Base-by-base conservation (phyloP, 75 land plant species). In the Cupressus sempervirens region DNA sequence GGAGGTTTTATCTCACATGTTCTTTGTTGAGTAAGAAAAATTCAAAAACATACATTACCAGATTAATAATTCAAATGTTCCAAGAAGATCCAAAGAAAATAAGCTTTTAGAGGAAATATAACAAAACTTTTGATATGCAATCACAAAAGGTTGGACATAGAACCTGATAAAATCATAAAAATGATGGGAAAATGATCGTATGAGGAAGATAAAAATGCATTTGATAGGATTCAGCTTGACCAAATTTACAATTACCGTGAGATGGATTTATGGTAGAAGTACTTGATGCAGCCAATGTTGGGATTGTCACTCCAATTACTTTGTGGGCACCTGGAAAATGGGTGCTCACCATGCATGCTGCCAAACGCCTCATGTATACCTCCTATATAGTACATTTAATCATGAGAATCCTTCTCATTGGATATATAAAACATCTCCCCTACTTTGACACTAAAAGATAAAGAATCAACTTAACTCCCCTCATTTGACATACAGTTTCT, bases 281-380 rank as follows among this genome's bases (percentile, higher is more conserved):
- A 9, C 26, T 76, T 76, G 76, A 5, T 74, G 79, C 4, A 76
- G 79, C 18, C 79, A 76, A 15, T 38, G 79, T 41, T 20, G 79
- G 79, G 20, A 76, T 76, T 76, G 79, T 40, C 23, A 5, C 45
- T 1, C 79, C 43, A 76, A 18, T 16, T 38, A 76, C 45, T 76
- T 76, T 76, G 79, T 40, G 40, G 79, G 23, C 18, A 76, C 16
- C 40, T 76, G 79, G 43, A 36, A 84, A 26, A 68, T 26, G 72
- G 43, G 70, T 40, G 4, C 38, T 23, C 43, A 58, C 73, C 77
- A 85, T 74, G 91, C 97, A 96, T 87, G 99, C 90, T 76, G 94
- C 94, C 90, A 95, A 87, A 83, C 99, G 92, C 91, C 99, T 93
- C 81, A 86, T 75, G 82, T 95, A 97, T 53, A 92, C 92, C 90